Evolutionary conservation across 2,329 filamentous ascomycete species (phyloP).

Genomic region (Helotiales sp.): DNA sequence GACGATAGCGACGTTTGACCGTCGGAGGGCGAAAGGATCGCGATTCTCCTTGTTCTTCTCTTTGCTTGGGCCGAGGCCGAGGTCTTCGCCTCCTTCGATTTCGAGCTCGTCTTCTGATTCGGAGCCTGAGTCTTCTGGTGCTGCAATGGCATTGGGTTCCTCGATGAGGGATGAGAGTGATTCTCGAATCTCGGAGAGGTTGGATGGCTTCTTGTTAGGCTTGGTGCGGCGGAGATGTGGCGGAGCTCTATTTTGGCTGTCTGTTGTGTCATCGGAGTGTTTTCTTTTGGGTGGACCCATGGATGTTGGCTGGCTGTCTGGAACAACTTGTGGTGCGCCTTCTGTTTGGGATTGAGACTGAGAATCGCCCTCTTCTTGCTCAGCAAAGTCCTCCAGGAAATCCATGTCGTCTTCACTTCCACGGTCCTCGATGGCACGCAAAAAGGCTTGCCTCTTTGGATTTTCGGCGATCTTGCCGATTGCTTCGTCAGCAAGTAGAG

Average conservation of each 20-base stretch:
- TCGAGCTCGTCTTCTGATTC: conserved; percentile 59
- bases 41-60: conserved; percentile 41
- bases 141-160: conserved; percentile 56
- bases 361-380: conserved; percentile 48
- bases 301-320: conserved; percentile 56
- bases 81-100: conserved; percentile 57
- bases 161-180: conserved; percentile 85
- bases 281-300: conserved; percentile 48
- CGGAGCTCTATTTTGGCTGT: conserved; percentile 57
- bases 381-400: conserved; percentile 64
- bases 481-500: conserved; percentile 85
- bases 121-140: conserved; percentile 56
- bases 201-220: conserved; percentile 68
- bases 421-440: conserved; percentile 85
- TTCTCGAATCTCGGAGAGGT: conserved; percentile 80
- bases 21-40: conserved; percentile 43
- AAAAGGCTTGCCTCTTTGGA: conserved; percentile 86
- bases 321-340: conserved; percentile 44
- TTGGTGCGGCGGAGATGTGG: conserved; percentile 67
- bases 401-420: conserved; percentile 78
- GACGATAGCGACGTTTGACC: conserved; percentile 59
- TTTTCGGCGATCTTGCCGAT: conserved; percentile 90
- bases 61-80: conserved; percentile 26
- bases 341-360: conserved; percentile 47
- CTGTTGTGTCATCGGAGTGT: conserved; percentile 45